Evolutionary conservation across 2,329 filamentous ascomycete species (phyloP).

Genomic region (Penicillium frequentans): DNA sequence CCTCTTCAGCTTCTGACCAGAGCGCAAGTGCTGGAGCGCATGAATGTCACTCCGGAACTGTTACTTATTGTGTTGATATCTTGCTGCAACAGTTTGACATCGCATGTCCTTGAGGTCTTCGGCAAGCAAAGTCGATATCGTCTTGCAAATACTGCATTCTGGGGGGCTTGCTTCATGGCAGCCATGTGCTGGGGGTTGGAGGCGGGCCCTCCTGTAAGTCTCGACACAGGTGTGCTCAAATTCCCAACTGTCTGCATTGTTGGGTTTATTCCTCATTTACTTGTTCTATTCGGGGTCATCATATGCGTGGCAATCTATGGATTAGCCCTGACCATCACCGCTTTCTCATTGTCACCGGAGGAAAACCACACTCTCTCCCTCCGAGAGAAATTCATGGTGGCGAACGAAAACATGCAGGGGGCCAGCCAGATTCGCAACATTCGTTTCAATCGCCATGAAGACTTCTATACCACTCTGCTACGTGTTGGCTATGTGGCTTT

Average conservation of each 20-base stretch:
- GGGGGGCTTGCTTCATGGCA: slow-evolving; percentile 86
- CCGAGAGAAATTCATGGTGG: slow-evolving; percentile 64
- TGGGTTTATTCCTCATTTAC: slow-evolving; percentile 90
- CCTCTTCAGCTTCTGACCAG: slow-evolving; percentile 40
- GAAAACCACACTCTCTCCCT: slow-evolving; percentile 47
- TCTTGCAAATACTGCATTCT: slow-evolving; percentile 83
- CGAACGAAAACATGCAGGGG: slow-evolving; percentile 88
- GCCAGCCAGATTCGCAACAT: slow-evolving; percentile 82
- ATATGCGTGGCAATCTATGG: slow-evolving; percentile 75
- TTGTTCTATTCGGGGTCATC: slow-evolving; percentile 76
- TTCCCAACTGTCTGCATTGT: slow-evolving; percentile 95
- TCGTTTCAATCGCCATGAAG: slow-evolving; percentile 80
- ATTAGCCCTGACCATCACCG: slow-evolving; percentile 73
- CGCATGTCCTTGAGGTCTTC: slow-evolving; percentile 77
- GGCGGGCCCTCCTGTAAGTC: slow-evolving; percentile 44
- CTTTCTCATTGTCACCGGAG: slow-evolving; percentile 62
- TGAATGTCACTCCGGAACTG: slow-evolving; percentile 88
- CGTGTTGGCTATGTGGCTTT: slow-evolving; percentile 84
- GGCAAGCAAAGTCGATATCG: slow-evolving; percentile 76
- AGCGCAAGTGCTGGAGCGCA: slow-evolving; percentile 67
- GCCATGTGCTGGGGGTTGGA: slow-evolving; percentile 77
- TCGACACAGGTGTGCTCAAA: slow-evolving; percentile 65
- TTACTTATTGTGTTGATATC: slow-evolving; percentile 86
- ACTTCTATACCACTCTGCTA: slow-evolving; percentile 90
- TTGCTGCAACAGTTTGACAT: slow-evolving; percentile 81